Evolutionary conservation across 768 basidiomycete species (phyloP).

Genomic region (Cubamyces lactineus): DNA sequence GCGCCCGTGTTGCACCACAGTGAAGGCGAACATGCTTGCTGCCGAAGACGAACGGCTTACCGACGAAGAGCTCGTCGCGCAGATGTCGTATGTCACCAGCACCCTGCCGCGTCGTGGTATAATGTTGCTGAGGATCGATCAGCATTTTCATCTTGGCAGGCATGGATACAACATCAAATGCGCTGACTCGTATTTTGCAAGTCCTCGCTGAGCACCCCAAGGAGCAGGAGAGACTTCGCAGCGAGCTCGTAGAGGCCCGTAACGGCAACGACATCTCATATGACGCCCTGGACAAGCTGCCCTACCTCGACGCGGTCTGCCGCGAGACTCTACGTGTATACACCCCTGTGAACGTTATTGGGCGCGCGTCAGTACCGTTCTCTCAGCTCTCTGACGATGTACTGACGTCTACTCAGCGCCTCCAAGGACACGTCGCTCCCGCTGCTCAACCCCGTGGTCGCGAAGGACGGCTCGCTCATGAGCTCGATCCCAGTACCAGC

Average conservation of each 20-base stretch:
- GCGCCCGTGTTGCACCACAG: not conserved
- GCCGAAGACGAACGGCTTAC: constrained; percentile 15
- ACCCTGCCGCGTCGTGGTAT: not conserved
- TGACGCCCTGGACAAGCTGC: constrained; percentile 35
- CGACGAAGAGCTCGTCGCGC: constrained; percentile 41
- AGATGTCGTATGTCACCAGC: constrained; percentile 30
- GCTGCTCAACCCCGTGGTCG: constrained; percentile 17
- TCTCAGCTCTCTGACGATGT: not conserved
- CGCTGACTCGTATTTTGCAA: constrained; percentile 27
- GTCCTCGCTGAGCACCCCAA: constrained; percentile 35
- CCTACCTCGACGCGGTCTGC: constrained; percentile 66
- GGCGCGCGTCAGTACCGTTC: constrained; percentile 7
- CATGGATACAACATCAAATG: constrained; percentile 32
- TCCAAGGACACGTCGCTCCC: constrained; percentile 39
- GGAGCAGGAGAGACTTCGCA: constrained; percentile 38
- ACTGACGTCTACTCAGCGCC: not conserved
- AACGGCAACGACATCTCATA: constrained; percentile 39
- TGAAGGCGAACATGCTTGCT: constrained; percentile 22
- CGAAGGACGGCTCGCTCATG: constrained; percentile 17
- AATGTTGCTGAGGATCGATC: not conserved
- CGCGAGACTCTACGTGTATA: constrained; percentile 61
- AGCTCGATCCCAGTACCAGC: constrained; percentile 38
- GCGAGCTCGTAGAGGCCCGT: constrained; percentile 22
- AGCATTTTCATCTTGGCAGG: constrained; percentile 30
- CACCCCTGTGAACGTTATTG: constrained; percentile 11